phyloP scores from a whole-genome alignment of 371 early-diverging fungal species.

The Phascolomyces articulosus region DNA sequence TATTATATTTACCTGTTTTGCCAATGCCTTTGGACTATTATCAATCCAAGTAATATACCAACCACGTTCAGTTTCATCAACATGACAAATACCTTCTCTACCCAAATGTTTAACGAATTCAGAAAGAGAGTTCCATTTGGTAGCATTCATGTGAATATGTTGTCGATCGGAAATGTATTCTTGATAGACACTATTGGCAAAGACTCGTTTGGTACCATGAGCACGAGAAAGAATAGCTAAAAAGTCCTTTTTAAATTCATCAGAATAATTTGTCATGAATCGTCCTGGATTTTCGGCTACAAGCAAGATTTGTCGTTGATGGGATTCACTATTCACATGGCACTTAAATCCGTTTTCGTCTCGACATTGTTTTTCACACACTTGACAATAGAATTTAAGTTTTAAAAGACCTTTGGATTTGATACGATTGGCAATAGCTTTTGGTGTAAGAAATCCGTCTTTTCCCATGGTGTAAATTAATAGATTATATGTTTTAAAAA shows the following conservation, averaged over 20 bases:
- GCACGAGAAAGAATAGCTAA: conserved; percentile 72
- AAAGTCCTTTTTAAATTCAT: conserved; percentile 75
- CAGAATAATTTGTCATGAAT: conserved; percentile 72
- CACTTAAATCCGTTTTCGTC: conserved; percentile 98
- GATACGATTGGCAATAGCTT: conserved; percentile 84
- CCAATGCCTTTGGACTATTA: conserved; percentile 83
- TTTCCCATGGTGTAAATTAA: conserved; percentile 62
- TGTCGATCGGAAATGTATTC: conserved; percentile 90
- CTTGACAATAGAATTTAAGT: conserved; percentile 93
- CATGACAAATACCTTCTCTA: conserved; percentile 78
- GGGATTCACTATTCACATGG: conserved; percentile 89
- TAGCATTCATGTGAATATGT: conserved; percentile 97
- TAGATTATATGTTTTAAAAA: not conserved
- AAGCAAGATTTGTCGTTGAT: conserved; percentile 91
- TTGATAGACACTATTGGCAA: conserved; percentile 94
- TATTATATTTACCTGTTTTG: conserved; percentile 53
- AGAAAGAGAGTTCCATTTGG: conserved; percentile 85
- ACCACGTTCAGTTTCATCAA: conserved; percentile 92
- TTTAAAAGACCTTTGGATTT: conserved; percentile 94
- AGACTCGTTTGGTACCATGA: conserved; percentile 85
- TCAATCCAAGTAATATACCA: conserved; percentile 94
- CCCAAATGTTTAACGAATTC: conserved; percentile 90
- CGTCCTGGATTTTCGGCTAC: conserved; percentile 83
- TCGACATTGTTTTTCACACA: conserved; percentile 91
- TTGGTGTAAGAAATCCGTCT: conserved; percentile 78